phyloP scores from a whole-genome alignment of 2,329 filamentous ascomycete species.

The Aspergillus ochraceus region DNA sequence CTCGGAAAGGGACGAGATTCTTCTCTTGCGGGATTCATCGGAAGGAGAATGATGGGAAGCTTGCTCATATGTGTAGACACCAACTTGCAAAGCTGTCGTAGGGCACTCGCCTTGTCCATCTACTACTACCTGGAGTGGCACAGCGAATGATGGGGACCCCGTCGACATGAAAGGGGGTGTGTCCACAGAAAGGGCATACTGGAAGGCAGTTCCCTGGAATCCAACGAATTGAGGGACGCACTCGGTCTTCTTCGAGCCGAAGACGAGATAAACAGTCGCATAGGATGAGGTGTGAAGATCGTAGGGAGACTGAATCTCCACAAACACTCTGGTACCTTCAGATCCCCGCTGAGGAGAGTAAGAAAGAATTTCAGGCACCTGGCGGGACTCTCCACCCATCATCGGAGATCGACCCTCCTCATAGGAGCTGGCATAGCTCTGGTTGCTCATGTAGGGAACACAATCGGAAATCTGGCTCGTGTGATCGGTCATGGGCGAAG shows the following conservation, averaged over 20 bases:
- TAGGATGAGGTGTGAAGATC: conserved; percentile 65
- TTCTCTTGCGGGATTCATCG: conserved; percentile 56
- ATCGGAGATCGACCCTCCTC: conserved; percentile 68
- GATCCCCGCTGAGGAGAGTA: conserved; percentile 69
- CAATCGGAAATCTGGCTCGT: conserved; percentile 42
- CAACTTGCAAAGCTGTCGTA: conserved; percentile 56
- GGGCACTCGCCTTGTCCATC: conserved; percentile 57
- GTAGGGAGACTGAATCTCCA: conserved; percentile 74
- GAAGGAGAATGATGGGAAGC: conserved; percentile 39
- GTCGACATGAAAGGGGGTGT: conserved; percentile 67
- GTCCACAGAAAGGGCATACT: conserved; percentile 71
- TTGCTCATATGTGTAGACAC: conserved; percentile 62
- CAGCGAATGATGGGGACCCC: conserved; percentile 54
- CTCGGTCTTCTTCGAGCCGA: conserved; percentile 74
- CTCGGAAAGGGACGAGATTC: conserved; percentile 53
- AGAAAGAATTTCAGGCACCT: conserved; percentile 64
- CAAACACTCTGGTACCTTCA: conserved; percentile 67
- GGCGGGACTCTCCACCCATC: conserved; percentile 61
- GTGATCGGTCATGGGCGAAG: conserved; percentile 42
- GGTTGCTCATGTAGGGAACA: conserved; percentile 39
- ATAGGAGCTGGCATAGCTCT: conserved; percentile 48
- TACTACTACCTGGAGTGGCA: conserved; percentile 61
- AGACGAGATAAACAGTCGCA: conserved; percentile 64
- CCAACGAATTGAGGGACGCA: conserved; percentile 64
- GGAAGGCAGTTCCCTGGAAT: conserved; percentile 60